Evolutionary conservation across 805 yeast genomes (phyloP).

Genomic region (Metschnikowia lunata): DNA sequence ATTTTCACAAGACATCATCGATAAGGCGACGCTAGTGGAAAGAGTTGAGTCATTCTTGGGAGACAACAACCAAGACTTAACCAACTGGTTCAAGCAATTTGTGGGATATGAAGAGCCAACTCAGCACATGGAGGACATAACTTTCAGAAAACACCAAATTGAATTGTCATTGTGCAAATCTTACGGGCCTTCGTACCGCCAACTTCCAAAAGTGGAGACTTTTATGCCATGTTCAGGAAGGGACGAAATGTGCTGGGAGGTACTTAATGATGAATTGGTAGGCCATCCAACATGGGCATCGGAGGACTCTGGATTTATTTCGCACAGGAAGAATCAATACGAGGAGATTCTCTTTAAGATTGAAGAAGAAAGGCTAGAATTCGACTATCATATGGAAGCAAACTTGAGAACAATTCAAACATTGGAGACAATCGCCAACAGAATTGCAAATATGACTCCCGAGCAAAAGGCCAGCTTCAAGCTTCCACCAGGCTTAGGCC

Average conservation of each 20-base stretch:
- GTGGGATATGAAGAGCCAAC: constrained; percentile 88
- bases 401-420: constrained; percentile 93
- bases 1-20: constrained; percentile 87
- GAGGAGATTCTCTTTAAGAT: constrained; percentile 93
- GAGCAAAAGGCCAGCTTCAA: constrained; percentile 85
- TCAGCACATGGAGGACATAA: constrained; percentile 79
- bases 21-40: constrained; percentile 73
- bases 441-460: constrained; percentile 87
- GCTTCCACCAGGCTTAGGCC: constrained; percentile 91
- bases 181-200: constrained; percentile 91
- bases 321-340: constrained; percentile 97
- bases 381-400: constrained; percentile 93
- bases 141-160: constrained; percentile 83
- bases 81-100: constrained; percentile 88
- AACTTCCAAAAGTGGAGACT: constrained; percentile 88
- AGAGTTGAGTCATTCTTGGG: constrained; percentile 86
- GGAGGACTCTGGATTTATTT: constrained; percentile 96
- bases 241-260: constrained; percentile 99
- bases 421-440: constrained; percentile 88
- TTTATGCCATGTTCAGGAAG: constrained; percentile 97
- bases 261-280: constrained; percentile 97
- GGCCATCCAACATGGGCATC: constrained; percentile 99
- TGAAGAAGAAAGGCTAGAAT: constrained; percentile 97
- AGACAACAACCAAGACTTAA: constrained; percentile 62
- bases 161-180: constrained; percentile 90